Base-by-base conservation (phyloP, 2,329 filamentous ascomycete species). In the Aureobasidium sp. region DNA sequence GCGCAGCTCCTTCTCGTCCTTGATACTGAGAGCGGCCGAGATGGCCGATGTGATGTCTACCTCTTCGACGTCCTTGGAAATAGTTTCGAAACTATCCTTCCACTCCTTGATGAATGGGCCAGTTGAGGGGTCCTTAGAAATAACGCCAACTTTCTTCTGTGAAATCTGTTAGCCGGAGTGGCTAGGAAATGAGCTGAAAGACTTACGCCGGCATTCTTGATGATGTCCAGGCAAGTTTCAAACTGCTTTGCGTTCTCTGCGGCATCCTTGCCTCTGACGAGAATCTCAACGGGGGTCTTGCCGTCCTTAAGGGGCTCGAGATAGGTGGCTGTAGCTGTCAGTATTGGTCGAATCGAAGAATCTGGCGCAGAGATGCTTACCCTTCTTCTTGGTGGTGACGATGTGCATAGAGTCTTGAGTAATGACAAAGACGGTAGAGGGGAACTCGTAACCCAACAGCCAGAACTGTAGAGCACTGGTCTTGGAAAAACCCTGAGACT, bases 381-480 rank as follows among this genome's bases (percentile, higher is more conserved):
- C 93, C 85, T 99, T 99, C 79, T 99, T 99, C 63, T 90, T 88
- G 6, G 94, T 99, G 7, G 94, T 99, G 67, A 99, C 86, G 64
- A 97, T 88, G 77, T 94, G 95, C 69, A 97, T 82, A 51, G 86
- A 86, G 65, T 97, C 94, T 65, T 87, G 79, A 1, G 93, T 97
- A 74, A 99, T 87, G 59, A 99, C 83, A 81, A 99, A 91, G 66
- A 99, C 81, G 0, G 94, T 99, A 43, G 93, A 92, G 37, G 94
- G 94, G 72, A 99, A 99, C 75, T 99, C 94, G 81, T 99, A 99
- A 70, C 94, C 94, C 65, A 99, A 84, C 61, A 99, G 83, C 95
- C 95, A 99, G 77, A 97, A 96, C 92, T 97, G 75, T 77, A 97
- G 88, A 26, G 94, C 92, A 75, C 96, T 96, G 72, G 92, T 96